phyloP scores from a whole-genome alignment of 2,329 filamentous ascomycete species.

The Claviceps paspali region DNA sequence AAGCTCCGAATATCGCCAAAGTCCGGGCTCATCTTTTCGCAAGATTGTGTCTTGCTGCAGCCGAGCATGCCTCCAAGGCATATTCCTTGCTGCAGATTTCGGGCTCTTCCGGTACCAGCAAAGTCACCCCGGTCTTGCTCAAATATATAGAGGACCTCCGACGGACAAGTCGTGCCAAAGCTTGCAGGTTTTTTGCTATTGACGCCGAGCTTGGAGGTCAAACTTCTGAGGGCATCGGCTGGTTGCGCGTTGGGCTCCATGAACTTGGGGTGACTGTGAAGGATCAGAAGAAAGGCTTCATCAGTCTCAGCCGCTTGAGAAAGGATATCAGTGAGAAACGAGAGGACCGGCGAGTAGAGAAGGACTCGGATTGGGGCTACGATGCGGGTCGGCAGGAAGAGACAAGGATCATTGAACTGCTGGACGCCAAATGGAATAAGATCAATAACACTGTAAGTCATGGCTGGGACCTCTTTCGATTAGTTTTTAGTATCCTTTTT shows the following conservation, averaged over 20 bases:
- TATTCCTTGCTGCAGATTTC: slow-evolving; percentile 31
- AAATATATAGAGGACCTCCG: slow-evolving; percentile 64
- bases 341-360: slow-evolving; percentile 68
- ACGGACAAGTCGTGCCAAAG: slow-evolving; percentile 63
- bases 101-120: slow-evolving; percentile 22
- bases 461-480: slow-evolving; percentile 4
- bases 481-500: background rate
- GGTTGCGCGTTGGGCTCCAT: slow-evolving; percentile 63
- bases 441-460: slow-evolving; percentile 80
- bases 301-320: slow-evolving; percentile 48
- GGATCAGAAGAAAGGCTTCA: slow-evolving; percentile 35
- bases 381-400: slow-evolving; percentile 82
- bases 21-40: slow-evolving; percentile 82
- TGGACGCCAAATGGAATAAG: slow-evolving; percentile 80
- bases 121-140: slow-evolving; percentile 49
- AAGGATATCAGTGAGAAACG: slow-evolving; percentile 62
- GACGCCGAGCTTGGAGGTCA: slow-evolving; percentile 74
- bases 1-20: slow-evolving; percentile 71
- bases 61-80: slow-evolving; percentile 72
- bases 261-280: slow-evolving; percentile 52
- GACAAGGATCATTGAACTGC: slow-evolving; percentile 67
- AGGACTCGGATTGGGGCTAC: slow-evolving; percentile 56
- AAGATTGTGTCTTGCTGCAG: slow-evolving; percentile 70
- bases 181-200: slow-evolving; percentile 79
- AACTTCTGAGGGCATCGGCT: slow-evolving; percentile 73